Evolutionary conservation across 345 rosid genomes (phyloP).

Genomic region (Physaria fendleri): DNA sequence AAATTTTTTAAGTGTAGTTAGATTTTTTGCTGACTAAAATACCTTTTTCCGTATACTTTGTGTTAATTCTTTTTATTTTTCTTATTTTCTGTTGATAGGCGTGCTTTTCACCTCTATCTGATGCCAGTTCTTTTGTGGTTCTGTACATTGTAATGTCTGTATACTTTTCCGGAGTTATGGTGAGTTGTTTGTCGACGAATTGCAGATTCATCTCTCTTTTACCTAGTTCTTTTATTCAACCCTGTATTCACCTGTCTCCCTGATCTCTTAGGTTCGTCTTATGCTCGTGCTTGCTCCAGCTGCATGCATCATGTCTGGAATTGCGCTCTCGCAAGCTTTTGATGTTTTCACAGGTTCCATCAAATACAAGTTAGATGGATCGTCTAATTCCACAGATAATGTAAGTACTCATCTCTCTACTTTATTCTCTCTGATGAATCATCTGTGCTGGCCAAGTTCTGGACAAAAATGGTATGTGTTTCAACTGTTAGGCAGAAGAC

Average conservation of each 20-base stretch:
- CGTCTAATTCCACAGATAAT: constrained; percentile 40
- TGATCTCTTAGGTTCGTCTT: constrained; percentile 71
- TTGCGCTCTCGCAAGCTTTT: constrained; percentile 96
- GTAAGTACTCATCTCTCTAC: constrained; percentile 38
- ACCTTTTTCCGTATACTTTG: neutral
- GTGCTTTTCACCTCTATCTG: constrained; percentile 91
- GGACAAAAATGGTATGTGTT: constrained; percentile 23
- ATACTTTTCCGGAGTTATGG: constrained; percentile 99
- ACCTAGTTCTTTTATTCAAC: constrained; percentile 2
- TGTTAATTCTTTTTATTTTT: constrained; percentile 8
- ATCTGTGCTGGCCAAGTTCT: constrained; percentile 15
- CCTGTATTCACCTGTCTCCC: constrained; percentile 14
- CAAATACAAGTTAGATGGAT: constrained; percentile 73
- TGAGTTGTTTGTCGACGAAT: constrained; percentile 28
- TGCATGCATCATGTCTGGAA: constrained; percentile 98
- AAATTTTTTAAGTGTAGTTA: neutral
- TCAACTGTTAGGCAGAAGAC: constrained; percentile 57
- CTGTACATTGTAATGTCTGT: constrained; percentile 94
- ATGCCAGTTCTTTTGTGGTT: constrained; percentile 89
- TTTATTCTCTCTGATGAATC: constrained; percentile 1
- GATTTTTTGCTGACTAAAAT: neutral
- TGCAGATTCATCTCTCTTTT: neutral
- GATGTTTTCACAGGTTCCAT: constrained; percentile 82
- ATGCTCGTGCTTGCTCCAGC: constrained; percentile 99
- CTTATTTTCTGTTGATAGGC: constrained; percentile 56